Percentiles rank a stretch among this genome's conserved stretches.
These are phyloP conservation scores for Phytopythium chamaehyphon DNA, from an alignment of 352 stramenopile genomes.

Conservation along the genomic window DNA sequence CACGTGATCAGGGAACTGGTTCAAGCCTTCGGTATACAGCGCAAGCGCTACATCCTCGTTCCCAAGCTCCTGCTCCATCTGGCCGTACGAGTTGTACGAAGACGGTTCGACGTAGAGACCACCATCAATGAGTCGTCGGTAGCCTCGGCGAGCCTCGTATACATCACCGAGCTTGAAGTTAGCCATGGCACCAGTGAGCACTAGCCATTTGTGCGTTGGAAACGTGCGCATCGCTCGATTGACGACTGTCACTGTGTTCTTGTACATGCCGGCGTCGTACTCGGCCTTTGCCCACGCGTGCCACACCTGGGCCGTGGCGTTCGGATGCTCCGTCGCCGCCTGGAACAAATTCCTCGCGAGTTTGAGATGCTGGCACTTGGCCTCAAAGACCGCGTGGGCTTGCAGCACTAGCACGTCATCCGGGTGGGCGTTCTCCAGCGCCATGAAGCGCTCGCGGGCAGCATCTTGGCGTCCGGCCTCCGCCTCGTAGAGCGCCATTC, in stretches of 20 bases:
- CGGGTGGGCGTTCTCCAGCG: conserved; percentile 43
- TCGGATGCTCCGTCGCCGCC: conserved; percentile 34
- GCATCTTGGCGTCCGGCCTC: conserved; percentile 49
- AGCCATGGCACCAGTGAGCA: conserved; percentile 71
- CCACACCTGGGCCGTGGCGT: conserved; percentile 73
- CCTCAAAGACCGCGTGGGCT: conserved; percentile 73
- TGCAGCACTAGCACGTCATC: conserved; percentile 73
- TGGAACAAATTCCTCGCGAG: conserved; percentile 68
- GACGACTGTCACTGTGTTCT: conserved; percentile 69
- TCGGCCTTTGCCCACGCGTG: conserved; percentile 86
- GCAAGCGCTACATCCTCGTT: conserved; percentile 59
- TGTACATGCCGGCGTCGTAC: conserved; percentile 71
- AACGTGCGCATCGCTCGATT: conserved; percentile 55
- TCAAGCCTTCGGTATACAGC: conserved; percentile 64
- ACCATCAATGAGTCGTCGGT: conserved; percentile 69
- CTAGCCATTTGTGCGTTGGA: conserved; percentile 80
- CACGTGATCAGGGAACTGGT: conserved; percentile 57
- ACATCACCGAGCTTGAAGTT: conserved; percentile 78
- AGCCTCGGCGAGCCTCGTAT: conserved; percentile 64
- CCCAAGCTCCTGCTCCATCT: conserved; percentile 79
- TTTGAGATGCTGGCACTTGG: conserved; percentile 59
- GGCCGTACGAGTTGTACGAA: conserved; percentile 79
- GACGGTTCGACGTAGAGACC: conserved; percentile 68
- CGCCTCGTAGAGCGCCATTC: conserved; percentile 64
- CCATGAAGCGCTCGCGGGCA: conserved; percentile 57